Percentiles rank a stretch among this genome's conserved stretches.
These are phyloP conservation scores for Pinus albicaulis DNA, from an alignment of 75 land plant genomes.

Conservation along the genomic window DNA sequence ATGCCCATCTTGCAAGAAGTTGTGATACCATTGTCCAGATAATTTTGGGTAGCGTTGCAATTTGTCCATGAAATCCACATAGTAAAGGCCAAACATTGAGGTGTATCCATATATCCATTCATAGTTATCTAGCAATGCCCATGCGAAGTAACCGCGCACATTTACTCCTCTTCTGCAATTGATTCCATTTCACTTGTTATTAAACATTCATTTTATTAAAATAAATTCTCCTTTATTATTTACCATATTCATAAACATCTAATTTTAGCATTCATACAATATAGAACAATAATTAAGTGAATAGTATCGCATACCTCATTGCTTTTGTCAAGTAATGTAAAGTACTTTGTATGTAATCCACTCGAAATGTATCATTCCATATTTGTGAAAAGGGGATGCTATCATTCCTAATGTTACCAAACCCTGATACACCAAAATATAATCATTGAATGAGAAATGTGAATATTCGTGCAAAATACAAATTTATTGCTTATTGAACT, in stretches of 20 bases:
- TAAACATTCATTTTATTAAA: not conserved
- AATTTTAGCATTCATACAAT: not conserved
- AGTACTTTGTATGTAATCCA: conserved; percentile 11
- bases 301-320: conserved; percentile 13
- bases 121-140: conserved; percentile 68
- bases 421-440: conserved; percentile 15
- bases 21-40: conserved; percentile 47
- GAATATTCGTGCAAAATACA: not conserved
- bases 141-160: conserved; percentile 61
- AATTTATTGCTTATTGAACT: not conserved
- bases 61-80: conserved; percentile 30
- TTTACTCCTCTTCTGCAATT: conserved; percentile 48
- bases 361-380: conserved; percentile 17
- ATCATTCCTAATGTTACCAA: conserved; percentile 11
- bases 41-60: conserved; percentile 34
- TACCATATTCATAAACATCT: too few species aligned
- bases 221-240: too few species aligned
- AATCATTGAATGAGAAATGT: not conserved
- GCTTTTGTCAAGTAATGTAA: conserved; percentile 13
- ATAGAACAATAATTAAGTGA: not conserved
- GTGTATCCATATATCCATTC: conserved; percentile 54
- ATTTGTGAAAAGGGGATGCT: conserved; percentile 8
- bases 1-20: conserved; percentile 14
- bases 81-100: conserved; percentile 37
- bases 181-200: not conserved